Conservation (phyloP, 805 yeast species). For the Suhomyces pyralidae region DNA sequence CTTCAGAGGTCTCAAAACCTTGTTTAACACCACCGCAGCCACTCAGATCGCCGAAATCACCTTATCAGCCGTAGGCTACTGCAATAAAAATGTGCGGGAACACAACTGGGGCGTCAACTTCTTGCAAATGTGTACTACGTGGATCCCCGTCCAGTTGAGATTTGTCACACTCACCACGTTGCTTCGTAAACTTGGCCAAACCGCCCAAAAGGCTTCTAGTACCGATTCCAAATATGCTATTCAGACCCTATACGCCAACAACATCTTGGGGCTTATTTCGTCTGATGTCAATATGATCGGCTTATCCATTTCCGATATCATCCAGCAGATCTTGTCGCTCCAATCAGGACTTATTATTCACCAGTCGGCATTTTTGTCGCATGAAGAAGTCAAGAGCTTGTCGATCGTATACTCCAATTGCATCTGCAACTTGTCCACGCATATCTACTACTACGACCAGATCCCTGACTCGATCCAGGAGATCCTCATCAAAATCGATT, state of each 20-base stretch:
- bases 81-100: slow-evolving; percentile 27
- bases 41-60: slow-evolving; percentile 60
- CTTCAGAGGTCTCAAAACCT: slow-evolving; percentile 48
- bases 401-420: slow-evolving; percentile 50
- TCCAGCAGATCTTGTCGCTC: slow-evolving; percentile 53
- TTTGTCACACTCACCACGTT: slow-evolving; percentile 57
- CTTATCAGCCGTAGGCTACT: slow-evolving; percentile 43
- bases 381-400: slow-evolving; percentile 26
- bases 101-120: slow-evolving; percentile 54
- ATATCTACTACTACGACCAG: slow-evolving; percentile 84
- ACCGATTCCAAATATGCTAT: slow-evolving; percentile 10
- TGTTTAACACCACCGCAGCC: slow-evolving; percentile 62
- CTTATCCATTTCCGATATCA: slow-evolving; percentile 75
- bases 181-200: slow-evolving; percentile 24
- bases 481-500: slow-evolving; percentile 46
- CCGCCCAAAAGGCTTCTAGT: slow-evolving; percentile 16
- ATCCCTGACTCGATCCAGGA: slow-evolving; percentile 77
- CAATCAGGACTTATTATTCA: slow-evolving; percentile 39
- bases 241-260: slow-evolving; percentile 42
- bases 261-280: slow-evolving; percentile 59
- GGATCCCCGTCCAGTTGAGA: slow-evolving; percentile 78
- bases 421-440: slow-evolving; percentile 68
- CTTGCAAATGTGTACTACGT: slow-evolving; percentile 62
- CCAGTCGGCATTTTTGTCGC: slow-evolving; percentile 17
- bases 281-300: slow-evolving; percentile 85